These are phyloP conservation scores for Nitzschia inconspicua DNA, from an alignment of 108 stramenopile genomes.

Conservation along the genomic window DNA sequence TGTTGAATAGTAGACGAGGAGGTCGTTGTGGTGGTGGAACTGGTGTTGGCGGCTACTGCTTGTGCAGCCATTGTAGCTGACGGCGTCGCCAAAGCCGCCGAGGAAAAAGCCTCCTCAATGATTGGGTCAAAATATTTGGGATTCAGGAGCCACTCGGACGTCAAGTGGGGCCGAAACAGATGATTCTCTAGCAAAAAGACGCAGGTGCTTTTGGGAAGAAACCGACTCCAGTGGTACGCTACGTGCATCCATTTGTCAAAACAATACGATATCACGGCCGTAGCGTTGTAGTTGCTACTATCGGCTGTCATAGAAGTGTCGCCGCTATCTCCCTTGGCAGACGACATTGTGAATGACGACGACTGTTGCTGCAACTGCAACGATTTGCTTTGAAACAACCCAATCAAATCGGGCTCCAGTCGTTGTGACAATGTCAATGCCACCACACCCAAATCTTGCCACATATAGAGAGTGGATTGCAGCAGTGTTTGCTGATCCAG, in stretches of 20 bases:
- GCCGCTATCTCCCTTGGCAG: not conserved
- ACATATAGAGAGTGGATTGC: slow-evolving; percentile 46
- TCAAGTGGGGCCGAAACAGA: slow-evolving; percentile 32
- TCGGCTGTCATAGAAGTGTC: not conserved
- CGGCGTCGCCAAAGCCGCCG: not conserved
- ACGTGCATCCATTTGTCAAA: slow-evolving; percentile 35
- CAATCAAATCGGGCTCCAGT: slow-evolving; percentile 35
- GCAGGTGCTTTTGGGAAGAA: slow-evolving; percentile 25
- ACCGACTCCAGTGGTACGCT: slow-evolving; percentile 26
- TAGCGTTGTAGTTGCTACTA: slow-evolving; percentile 16
- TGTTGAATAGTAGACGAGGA: slow-evolving; percentile 23
- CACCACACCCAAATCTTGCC: slow-evolving; percentile 48
- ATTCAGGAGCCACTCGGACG: slow-evolving; percentile 25
- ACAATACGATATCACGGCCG: slow-evolving; percentile 21
- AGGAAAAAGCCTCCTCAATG: slow-evolving; percentile 25
- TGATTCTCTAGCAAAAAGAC: slow-evolving; percentile 31
- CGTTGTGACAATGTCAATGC: slow-evolving; percentile 17
- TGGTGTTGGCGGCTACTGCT: not conserved
- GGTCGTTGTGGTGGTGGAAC: not conserved
- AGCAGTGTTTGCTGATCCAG: slow-evolving; percentile 33
- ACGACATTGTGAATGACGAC: not conserved
- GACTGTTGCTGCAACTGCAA: slow-evolving; percentile 6
- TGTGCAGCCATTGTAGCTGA: not conserved
- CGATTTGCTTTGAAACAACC: slow-evolving; percentile 30
- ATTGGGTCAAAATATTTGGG: slow-evolving; percentile 36